Base-by-base conservation (phyloP, 2,329 filamentous ascomycete species). In the Colletotrichum lini region DNA sequence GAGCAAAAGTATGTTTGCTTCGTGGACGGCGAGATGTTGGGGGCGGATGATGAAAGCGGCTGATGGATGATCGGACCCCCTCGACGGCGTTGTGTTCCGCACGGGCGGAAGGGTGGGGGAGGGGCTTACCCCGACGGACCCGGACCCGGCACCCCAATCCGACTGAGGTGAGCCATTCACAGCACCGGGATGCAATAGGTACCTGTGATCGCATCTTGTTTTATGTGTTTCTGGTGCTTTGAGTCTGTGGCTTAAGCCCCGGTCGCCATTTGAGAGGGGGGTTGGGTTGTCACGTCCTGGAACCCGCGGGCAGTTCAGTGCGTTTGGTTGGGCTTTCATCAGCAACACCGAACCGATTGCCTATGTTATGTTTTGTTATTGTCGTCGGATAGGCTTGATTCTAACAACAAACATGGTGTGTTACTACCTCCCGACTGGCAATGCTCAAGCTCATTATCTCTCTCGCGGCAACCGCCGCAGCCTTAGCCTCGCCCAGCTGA, bases 21-120 rank as follows among this genome's bases (percentile, higher is more conserved):
- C 42, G 18, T 18, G 21, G 44, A 45, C 47, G 26, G 42, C 49
- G 35, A 9, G 38, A 15, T 47, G 23, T 15, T 21, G 45, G 18
- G 52, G 38, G 50, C 44, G 50, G 50, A 44, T 67, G 56, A 56
- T 50, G 62, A 21, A 53, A 40, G 54, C 49, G 47, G 26, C 26
- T 30, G 26, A 30, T 66, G 4, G 49, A 66, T 35, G 42, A 67
- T 42, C 45, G 63, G 49, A 68, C 56, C 67, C 49, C n/a, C n/a
- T 50, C n/a, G n/a, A 67, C 21, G 52, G 45, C 45, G 56, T 62
- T 61, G n/a, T 52, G 59, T 61, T 61, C 56, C 45, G 64, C 42
- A 23, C 59, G 40, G 53, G 56, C 68, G 68, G 68, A 62, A 68
- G 21, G 68, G 68, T 71, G 68, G 68, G 64, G 68, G 68, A 63